Evolutionary conservation across 768 basidiomycete genomes (phyloP), one percentile per base, ranked within the genome.

Genomic region (Cyathus striatus): DNA sequence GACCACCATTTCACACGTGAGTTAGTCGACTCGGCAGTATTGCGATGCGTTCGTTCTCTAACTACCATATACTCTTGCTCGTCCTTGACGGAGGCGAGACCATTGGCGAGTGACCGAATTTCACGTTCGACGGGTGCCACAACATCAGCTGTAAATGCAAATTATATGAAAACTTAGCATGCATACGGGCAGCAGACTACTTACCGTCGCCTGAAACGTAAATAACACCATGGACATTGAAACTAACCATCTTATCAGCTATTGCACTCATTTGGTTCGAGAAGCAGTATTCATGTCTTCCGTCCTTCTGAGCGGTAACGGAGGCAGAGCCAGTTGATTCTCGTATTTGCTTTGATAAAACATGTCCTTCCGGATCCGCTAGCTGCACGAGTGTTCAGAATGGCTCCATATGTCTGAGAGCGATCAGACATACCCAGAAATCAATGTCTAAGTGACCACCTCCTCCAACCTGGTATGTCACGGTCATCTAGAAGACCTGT

Each of bases 1-100:
- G 92, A 94, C 96, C 96, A 99, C 92, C 92, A 98, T 68, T 97
- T 98, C 41, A 99, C 95, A 27, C 96, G 82, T 27, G 86, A 78
- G 60, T 98, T 98, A 16, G 90, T 90, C 1, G 79, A 95, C 72
- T 89, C 90, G 6, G 90, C 86, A 40, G 96, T 99, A 61, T 98
- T 90, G 42, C 96, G 75, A 63, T 99, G 96, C 32, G 84, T 84
- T 46, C 78, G 76, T 64, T 99, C 96, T 39, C 96, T 79, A 22
- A 98, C 83, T 23, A 95, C 88, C 49, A 99, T 93, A 65, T 99
- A 99, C 64, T 98, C 96, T 61, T 98, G 95, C 61, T 99, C 96
- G 57, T 99, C 96, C 68, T 97, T 97, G 51, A 99, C 93, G 7
- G 88, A 69, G 43, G 86, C 77, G 38, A 98, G 68, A 6, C 86